Conservation (phyloP, 495 filamentous ascomycete genomes). For the Haplographium delicatum region DNA sequence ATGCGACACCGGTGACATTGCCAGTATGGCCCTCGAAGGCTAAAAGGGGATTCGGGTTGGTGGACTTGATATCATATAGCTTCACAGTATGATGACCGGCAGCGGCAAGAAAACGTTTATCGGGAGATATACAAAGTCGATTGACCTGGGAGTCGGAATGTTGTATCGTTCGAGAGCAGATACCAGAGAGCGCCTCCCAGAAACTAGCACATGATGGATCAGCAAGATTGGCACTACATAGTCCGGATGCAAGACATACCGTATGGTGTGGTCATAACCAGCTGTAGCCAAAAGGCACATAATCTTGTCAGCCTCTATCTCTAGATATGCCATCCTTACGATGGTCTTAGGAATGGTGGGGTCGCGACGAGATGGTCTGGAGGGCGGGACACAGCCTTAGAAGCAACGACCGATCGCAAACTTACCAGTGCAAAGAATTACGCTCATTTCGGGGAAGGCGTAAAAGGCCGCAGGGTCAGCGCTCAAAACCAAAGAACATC, state of each 20-base stretch:
- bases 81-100: slow-evolving; percentile 94
- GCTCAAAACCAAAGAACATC: neutral
- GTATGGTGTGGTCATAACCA: slow-evolving; percentile 98
- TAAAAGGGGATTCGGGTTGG: slow-evolving; percentile 85
- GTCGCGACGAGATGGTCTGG: neutral
- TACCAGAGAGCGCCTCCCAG: slow-evolving; percentile 97
- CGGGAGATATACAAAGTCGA: slow-evolving; percentile 94
- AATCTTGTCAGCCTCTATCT: neutral
- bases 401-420: neutral
- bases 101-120: slow-evolving; percentile 92
- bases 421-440: slow-evolving; percentile 25
- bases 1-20: slow-evolving; percentile 94
- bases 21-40: slow-evolving; percentile 93
- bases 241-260: slow-evolving; percentile 48
- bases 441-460: too few species aligned
- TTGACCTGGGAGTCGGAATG: slow-evolving; percentile 98
- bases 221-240: neutral
- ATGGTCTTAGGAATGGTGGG: neutral
- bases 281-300: slow-evolving; percentile 44
- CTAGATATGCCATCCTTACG: neutral
- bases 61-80: slow-evolving; percentile 95
- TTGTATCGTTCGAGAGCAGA: slow-evolving; percentile 96
- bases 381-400: neutral
- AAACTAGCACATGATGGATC: slow-evolving; percentile 60
- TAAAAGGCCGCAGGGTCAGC: too few species aligned